Percentiles rank a stretch among this genome's conserved stretches.
Conservation (phyloP, 352 stramenopile species). For the Pseudoperonospora humuli region DNA sequence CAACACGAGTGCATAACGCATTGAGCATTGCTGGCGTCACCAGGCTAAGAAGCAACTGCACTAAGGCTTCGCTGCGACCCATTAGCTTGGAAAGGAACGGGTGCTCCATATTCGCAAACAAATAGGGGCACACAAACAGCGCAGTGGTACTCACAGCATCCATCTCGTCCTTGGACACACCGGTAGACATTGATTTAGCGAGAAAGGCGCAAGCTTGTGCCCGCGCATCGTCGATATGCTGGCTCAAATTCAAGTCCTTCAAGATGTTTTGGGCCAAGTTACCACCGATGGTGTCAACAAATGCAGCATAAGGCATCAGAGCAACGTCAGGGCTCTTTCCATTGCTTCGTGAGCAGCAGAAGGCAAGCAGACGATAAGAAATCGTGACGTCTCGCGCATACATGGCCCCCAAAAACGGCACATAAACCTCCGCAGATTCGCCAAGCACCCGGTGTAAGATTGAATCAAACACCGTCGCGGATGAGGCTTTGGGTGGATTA, state of each 20-base stretch:
- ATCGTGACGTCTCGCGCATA: conserved; percentile 63
- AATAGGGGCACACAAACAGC: conserved; percentile 52
- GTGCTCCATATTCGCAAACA: conserved; percentile 65
- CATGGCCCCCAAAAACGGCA: conserved; percentile 80
- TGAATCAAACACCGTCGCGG: conserved; percentile 60
- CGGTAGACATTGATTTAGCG: conserved; percentile 22
- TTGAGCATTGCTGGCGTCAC: conserved; percentile 55
- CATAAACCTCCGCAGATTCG: conserved; percentile 54
- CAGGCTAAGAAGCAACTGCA: conserved; percentile 59
- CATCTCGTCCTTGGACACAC: conserved; percentile 41
- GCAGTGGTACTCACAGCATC: conserved; percentile 51
- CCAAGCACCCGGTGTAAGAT: conserved; percentile 78
- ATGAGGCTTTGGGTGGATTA: conserved; percentile 52
- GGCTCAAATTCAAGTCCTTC: conserved; percentile 63
- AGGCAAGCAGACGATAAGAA: conserved; percentile 63
- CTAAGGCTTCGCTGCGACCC: conserved; percentile 49
- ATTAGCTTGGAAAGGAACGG: conserved; percentile 52
- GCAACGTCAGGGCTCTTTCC: conserved; percentile 46
- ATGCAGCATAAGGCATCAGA: conserved; percentile 53
- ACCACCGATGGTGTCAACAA: conserved; percentile 47
- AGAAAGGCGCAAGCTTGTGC: conserved; percentile 52
- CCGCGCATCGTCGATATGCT: conserved; percentile 75
- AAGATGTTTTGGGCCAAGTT: conserved; percentile 43
- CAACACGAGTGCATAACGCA: conserved; percentile 44
- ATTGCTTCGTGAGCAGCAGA: conserved; percentile 56